Base-by-base conservation (phyloP, 768 basidiomycete species). In the Mycena vitilis region DNA sequence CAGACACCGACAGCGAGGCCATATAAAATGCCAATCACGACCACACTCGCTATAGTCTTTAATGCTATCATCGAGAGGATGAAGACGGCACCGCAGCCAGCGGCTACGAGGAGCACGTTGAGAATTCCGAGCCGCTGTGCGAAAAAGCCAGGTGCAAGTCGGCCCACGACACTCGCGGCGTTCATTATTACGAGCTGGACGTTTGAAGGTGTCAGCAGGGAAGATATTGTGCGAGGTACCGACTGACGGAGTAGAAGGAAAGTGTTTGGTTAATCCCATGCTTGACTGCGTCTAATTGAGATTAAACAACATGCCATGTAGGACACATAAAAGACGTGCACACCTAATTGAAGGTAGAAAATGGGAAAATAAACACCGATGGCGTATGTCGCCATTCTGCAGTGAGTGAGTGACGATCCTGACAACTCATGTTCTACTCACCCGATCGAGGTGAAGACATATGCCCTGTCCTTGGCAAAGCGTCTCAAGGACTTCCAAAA, bases 111-210 rank as follows among this genome's bases (percentile, higher is more conserved):
- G 1, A 79, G 68, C 18, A 80, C 53, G 63, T 67, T 77, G 37
- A 74, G 69, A 11, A 80, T 74, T 12, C 81, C 80, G 53, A 78
- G 30, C 16, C 40, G 42, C 15, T 75, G 62, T 11, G 77, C 77
- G 40, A 84, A 69, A 42, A 82, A 78, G 40, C 79, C 80, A 0
- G 81, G 75, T 11, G 79, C 67, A 2, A 83, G 51, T 34, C 84
- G 80, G 7, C 84, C 85, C 23, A 81, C 71, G 36, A 83, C 71
- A 47, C 75, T 74, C 25, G 77, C 76, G 8, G 74, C 79, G 66
- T 84, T 86, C 36, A 83, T 64, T 34, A 85, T 78, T 5, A 81
- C 78, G n/a, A 85, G 61, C 76, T 81, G 52, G 4, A 30, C 5
- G 30, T 30, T 40, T 9, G 11, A 15, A 40, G 10, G 15, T 40